These are phyloP conservation scores for Hylodesmum podocarpum DNA, from an alignment of 306 rosid species.

Conservation along the genomic window DNA sequence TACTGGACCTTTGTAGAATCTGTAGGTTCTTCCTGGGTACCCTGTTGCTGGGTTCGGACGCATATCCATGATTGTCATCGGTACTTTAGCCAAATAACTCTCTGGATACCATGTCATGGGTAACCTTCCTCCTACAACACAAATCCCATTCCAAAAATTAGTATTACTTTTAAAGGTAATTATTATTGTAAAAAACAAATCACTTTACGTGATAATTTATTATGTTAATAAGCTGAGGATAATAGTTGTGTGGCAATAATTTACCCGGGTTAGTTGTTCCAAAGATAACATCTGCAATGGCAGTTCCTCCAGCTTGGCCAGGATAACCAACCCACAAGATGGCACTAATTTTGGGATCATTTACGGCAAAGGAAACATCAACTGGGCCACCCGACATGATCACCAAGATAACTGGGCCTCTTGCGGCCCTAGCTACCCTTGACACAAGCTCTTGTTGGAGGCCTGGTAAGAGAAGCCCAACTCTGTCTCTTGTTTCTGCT, in stretches of 20 bases:
- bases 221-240: too few relatives aligned
- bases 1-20: conserved; percentile 90
- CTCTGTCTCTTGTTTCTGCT: conserved; percentile 68
- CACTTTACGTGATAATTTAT: too few relatives aligned
- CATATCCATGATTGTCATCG: conserved; percentile 89
- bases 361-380: conserved; percentile 72
- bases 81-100: conserved; percentile 48
- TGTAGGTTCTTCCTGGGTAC: conserved; percentile 89
- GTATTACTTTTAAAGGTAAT: too few relatives aligned
- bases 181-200: too few relatives aligned
- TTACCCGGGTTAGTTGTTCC: conserved; percentile 77
- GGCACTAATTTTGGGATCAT: conserved; percentile 55
- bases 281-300: conserved; percentile 77
- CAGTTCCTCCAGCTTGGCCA: conserved; percentile 91
- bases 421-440: conserved; percentile 54
- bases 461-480: conserved; percentile 65
- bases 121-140: conserved; percentile 36
- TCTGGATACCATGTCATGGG: conserved; percentile 94
- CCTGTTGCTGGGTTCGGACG: conserved; percentile 59
- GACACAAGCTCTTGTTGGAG: conserved; percentile 69
- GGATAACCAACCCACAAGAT: conserved; percentile 93
- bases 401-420: conserved; percentile 77
- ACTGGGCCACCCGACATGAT: conserved; percentile 89
- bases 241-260: background rate
- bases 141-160: too few relatives aligned